A percentile compares a stretch with the other conserved stretches of the same genome.
Evolutionary conservation across 2,329 filamentous ascomycete species (phyloP).

Genomic region (Botrytis deweyae): DNA sequence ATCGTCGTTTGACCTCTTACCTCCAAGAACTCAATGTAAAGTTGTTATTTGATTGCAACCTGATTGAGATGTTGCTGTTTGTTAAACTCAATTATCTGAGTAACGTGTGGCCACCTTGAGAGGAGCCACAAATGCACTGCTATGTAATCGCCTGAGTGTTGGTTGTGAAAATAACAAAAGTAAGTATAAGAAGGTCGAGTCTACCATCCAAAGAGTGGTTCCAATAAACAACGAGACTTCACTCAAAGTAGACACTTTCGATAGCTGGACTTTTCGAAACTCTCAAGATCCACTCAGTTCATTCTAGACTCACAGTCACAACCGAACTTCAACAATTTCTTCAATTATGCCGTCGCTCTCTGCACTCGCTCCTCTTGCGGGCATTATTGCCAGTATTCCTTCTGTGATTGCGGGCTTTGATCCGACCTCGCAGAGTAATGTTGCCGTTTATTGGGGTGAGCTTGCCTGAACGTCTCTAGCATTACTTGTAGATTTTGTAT

Average conservation of each 20-base stretch:
- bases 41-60: background rate
- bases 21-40: background rate
- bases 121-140: background rate
- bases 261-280: background rate
- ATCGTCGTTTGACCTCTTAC: conserved; percentile 8
- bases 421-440: conserved; percentile 49
- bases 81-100: background rate
- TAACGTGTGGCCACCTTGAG: background rate
- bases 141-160: background rate
- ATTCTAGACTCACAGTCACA: background rate
- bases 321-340: background rate
- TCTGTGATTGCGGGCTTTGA: conserved; percentile 45
- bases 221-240: background rate
- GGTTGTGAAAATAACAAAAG: background rate
- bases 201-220: background rate
- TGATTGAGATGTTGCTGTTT: background rate
- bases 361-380: conserved; percentile 29
- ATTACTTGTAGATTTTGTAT: background rate
- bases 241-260: background rate
- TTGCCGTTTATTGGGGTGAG: conserved; percentile 67
- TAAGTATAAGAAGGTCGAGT: background rate
- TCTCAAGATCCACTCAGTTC: background rate
- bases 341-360: conserved; percentile 1
- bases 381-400: conserved; percentile 38
- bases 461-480: background rate